Base-by-base conservation (phyloP, 163 green algal genomes). In the Chlamydomonas reinhardtii region DNA sequence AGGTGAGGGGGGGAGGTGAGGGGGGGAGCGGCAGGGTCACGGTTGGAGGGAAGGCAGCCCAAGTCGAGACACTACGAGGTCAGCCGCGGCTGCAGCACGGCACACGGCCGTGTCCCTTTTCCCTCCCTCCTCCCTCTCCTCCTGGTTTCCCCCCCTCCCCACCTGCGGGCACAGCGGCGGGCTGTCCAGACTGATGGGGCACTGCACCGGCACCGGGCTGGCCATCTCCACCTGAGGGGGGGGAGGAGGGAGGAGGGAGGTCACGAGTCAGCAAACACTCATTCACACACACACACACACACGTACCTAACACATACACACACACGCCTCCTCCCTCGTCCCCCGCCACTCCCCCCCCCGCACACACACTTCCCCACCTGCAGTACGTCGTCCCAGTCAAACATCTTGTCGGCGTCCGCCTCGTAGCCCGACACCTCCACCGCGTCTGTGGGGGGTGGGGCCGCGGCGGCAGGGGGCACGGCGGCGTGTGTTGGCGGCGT, bases 141-240 rank as follows among this genome's bases (percentile, higher is more conserved):
- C 11, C 48, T 17, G 1, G 48, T 14, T 4, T 31, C 75, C 32
- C 27, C 34, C 8, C 0, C 32, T 2, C 16, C 11, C 1, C 54
- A 78, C 79, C 79, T 85, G 79, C 16, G 96, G 95, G 79, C 92
- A 95, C 29, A 94, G 56, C 4, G 94, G 94, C 22, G 94, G 90
- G n/a, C 65, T 74, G 25, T 98, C 96, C 66, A 99, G 92, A 31
- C 90, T 96, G 80, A 99, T 99, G 73, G 97, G 97, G 93, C 97
- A 99, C 39, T 91, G 85, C 37, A 96, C 43, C 4, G 90, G 83
- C 27, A 52, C 83, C 4, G 74, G 43, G n/a, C 76, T 88, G 76
- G 90, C 69, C 92, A 97, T 95, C 74, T 97, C 93, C 24, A 97
- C 95, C 91, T 96, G 89, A 39, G 35, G 32, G 15, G 64, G 29